A percentile compares a stretch with the other conserved stretches of the same genome.
phyloP scores from a whole-genome alignment of 257 asterid species.

The Rubia yunnanensis region DNA sequence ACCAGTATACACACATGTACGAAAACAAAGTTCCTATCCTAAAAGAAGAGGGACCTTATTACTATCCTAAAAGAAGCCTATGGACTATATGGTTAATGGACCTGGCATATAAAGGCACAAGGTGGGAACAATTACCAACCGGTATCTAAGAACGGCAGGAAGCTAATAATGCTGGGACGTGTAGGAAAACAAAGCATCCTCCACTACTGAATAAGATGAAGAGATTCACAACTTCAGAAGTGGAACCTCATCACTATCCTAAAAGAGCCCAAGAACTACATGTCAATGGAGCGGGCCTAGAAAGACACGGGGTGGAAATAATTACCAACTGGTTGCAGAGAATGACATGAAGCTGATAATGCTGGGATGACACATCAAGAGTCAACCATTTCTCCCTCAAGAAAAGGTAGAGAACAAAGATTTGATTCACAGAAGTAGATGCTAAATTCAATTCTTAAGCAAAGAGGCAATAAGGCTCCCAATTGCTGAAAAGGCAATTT shows the following conservation, averaged over 20 bases:
- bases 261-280: not conserved
- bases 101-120: too few relatives aligned
- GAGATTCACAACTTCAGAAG: not conserved
- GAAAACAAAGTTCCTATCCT: not conserved
- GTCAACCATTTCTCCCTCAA: not conserved
- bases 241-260: not conserved
- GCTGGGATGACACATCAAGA: not conserved
- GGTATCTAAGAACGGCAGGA: too few relatives aligned
- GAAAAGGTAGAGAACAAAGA: not conserved
- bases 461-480: not conserved
- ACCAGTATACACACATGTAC: not conserved
- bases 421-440: too few relatives aligned
- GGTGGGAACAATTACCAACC: too few relatives aligned
- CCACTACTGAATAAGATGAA: too few relatives aligned
- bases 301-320: not conserved
- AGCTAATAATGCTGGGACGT: too few relatives aligned
- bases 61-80: too few relatives aligned
- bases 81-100: too few relatives aligned
- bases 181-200: too few relatives aligned
- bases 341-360: not conserved
- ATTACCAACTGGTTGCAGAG: not conserved
- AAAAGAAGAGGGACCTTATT: too few relatives aligned
- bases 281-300: too few relatives aligned
- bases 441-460: not conserved
- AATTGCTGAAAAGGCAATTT: not conserved